Base-by-base conservation (phyloP, 352 stramenopile genomes). In the Phytophthora agathidicida region DNA sequence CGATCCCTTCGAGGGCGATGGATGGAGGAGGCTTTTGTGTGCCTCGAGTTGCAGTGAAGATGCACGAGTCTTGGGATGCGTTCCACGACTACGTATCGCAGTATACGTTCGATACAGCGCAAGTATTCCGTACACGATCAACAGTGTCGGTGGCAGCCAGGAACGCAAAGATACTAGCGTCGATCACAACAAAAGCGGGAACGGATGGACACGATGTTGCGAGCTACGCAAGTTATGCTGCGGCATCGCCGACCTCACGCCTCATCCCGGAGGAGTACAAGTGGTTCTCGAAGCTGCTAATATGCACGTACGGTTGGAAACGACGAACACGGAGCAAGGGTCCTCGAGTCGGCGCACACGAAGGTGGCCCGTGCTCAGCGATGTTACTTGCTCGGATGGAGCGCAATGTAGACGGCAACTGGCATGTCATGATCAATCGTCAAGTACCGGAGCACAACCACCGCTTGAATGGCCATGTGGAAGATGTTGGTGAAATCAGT, bases 251-350 rank as follows among this genome's bases (percentile, higher is more conserved):
- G 3, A 53, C 37, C 0, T 60, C 51, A 2, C 71, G 78, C 14
- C 17, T 89, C 42, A 76, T 91, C 9, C 83, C 83, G 0, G 57
- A 85, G 17, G 36, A 68, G 10, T 71, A 74, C 37, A 87, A 86
- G 27, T 93, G 83, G 83, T 89, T 84, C 35, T 91, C 80, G 1
- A 93, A 93, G 61, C 54, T 93, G 58, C 47, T 91, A 16, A 91
- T 90, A 37, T 93, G 83, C 48, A 86, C 76, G 6, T 79, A 88
- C 42, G 83, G 83, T 0, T 91, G 83, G 83, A 88, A 88, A 44
- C 79, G 83, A 20, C 81, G 84, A 67, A 75, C 67, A 8, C 70
- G 80, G 5, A 78, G 68, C 39, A 86, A 88, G 33, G 20, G 26
- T 7, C 42, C 26, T 58, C 58, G 45, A 28, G 2, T 39, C 4